These are phyloP conservation scores for Dendrothele bispora DNA, from an alignment of 768 basidiomycete genomes.

Conservation along the genomic window DNA sequence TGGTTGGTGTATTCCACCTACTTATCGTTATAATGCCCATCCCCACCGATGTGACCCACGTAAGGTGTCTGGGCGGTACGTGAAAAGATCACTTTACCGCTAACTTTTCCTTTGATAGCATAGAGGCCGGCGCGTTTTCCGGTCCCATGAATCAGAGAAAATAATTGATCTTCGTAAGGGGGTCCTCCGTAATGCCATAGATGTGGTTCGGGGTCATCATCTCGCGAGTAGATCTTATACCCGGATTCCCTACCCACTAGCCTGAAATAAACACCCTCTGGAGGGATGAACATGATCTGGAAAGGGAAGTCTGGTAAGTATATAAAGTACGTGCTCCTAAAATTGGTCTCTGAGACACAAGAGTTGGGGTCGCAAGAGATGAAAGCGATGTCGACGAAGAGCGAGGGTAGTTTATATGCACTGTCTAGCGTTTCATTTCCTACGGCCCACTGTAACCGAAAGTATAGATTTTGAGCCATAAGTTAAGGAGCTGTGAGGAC, in stretches of 20 bases:
- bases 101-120: neutral
- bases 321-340: too few relatives aligned
- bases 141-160: neutral
- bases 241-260: neutral
- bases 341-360: too few relatives aligned
- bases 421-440: too few relatives aligned
- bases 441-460: too few relatives aligned
- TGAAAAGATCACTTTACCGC: neutral
- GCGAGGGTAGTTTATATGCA: too few relatives aligned
- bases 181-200: neutral
- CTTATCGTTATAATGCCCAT: neutral
- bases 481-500: too few relatives aligned
- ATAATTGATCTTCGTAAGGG: neutral
- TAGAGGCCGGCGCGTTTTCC: neutral
- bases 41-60: neutral
- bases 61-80: neutral
- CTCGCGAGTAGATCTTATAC: neutral
- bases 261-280: neutral
- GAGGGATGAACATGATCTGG: too few relatives aligned
- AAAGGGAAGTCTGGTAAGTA: too few relatives aligned
- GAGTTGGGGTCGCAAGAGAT: too few relatives aligned
- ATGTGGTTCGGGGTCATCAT: neutral
- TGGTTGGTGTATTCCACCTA: neutral
- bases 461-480: too few relatives aligned
- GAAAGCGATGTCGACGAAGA: too few relatives aligned